Percentiles rank a stretch among this genome's conserved stretches.
These are phyloP conservation scores for Acacia crassicarpa DNA, from an alignment of 306 rosid genomes.

Conservation along the genomic window DNA sequence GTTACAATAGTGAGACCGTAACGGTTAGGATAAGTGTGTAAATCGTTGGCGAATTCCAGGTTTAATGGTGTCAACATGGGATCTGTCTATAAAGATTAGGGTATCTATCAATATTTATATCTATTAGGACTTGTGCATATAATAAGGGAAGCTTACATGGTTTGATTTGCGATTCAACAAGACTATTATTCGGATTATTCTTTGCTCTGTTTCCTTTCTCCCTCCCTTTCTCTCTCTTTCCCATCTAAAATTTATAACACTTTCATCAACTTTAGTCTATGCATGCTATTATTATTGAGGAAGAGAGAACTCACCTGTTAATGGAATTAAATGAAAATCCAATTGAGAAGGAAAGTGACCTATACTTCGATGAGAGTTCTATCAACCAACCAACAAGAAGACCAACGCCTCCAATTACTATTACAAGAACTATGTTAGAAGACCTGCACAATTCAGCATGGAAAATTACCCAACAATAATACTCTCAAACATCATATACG, in stretches of 20 bases:
- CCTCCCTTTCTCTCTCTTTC: not conserved
- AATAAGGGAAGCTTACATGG: not conserved
- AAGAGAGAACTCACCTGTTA: slow-evolving; percentile 31
- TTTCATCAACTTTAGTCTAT: not conserved
- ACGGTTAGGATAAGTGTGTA: not conserved
- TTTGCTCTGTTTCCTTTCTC: not conserved
- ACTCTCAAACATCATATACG: not conserved
- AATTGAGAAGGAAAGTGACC: slow-evolving; percentile 35
- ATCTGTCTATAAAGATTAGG: no score
- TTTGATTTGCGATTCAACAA: no score
- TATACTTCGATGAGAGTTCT: slow-evolving; percentile 36
- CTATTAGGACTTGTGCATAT: not conserved
- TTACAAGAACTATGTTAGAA: slow-evolving; percentile 37
- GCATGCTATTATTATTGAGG: not conserved
- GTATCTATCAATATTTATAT: no score
- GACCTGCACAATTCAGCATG: slow-evolving; percentile 30
- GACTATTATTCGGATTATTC: no score
- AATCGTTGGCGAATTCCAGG: not conserved
- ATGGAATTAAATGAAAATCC: slow-evolving; percentile 24
- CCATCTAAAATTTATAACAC: not conserved
- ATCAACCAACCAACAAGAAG: slow-evolving; percentile 47
- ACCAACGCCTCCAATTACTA: slow-evolving; percentile 37
- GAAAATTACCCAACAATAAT: not conserved
- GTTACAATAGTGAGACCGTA: not conserved
- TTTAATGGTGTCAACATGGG: not conserved